phyloP scores from a whole-genome alignment of 139 green algal species.

The Spirogloea muscicola region DNA sequence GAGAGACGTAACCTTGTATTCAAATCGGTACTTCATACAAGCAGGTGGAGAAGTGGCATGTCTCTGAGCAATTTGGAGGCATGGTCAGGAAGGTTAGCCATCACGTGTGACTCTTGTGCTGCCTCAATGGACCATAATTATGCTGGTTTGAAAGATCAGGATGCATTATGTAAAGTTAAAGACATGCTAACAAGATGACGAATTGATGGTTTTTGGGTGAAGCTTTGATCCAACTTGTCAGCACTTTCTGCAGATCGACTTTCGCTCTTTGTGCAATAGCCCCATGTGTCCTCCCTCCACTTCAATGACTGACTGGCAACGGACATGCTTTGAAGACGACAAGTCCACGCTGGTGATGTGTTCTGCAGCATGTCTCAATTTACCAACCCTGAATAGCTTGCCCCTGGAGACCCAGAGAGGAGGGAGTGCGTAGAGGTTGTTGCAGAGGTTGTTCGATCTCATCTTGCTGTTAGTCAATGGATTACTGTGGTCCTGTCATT shows the following conservation, averaged over 20 bases:
- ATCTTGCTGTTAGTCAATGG: too few relatives aligned
- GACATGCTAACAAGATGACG: too few relatives aligned
- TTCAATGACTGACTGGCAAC: conserved; percentile 32
- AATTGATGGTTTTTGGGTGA: background rate
- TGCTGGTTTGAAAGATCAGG: background rate
- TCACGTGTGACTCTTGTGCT: background rate
- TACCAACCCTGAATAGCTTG: too few relatives aligned
- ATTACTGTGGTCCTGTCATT: too few relatives aligned
- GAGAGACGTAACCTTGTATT: too few relatives aligned
- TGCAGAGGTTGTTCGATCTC: too few relatives aligned
- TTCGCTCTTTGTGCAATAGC: conserved; percentile 17
- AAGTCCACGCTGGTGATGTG: background rate
- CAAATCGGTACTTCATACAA: too few relatives aligned
- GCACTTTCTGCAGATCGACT: background rate
- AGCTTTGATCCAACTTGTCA: background rate
- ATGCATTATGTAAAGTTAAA: background rate
- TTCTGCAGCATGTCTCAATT: too few relatives aligned
- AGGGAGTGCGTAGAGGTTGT: too few relatives aligned
- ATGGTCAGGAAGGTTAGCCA: conserved; percentile 1
- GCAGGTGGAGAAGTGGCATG: conserved; percentile 9
- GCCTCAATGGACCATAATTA: background rate
- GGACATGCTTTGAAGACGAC: background rate
- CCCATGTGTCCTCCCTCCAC: conserved; percentile 32
- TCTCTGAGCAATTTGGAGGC: conserved; percentile 20
- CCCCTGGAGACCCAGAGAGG: too few relatives aligned